A percentile compares a stretch with the other conserved stretches of the same genome.
Conservation (phyloP, 805 yeast genomes). For the Helenozyma baotianmanensis region DNA sequence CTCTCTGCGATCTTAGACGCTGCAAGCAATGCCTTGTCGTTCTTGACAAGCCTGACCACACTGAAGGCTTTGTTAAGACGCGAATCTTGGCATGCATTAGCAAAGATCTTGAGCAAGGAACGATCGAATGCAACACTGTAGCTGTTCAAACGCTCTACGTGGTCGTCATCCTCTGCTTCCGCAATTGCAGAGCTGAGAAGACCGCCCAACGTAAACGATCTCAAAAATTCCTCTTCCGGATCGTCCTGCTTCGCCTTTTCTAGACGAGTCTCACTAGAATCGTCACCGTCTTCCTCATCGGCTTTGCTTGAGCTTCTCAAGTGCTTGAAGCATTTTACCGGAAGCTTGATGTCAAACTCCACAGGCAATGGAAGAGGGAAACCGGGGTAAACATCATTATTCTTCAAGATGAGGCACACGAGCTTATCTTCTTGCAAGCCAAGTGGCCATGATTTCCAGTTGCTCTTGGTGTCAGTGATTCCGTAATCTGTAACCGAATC, state of each 20-base stretch:
- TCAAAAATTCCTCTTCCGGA: constrained; percentile 63
- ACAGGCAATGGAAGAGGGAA: constrained; percentile 84
- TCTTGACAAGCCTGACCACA: constrained; percentile 62
- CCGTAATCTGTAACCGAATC: constrained; percentile 42
- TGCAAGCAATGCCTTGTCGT: constrained; percentile 76
- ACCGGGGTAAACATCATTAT: constrained; percentile 59
- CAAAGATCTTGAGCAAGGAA: constrained; percentile 72
- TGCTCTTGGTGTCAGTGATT: constrained; percentile 42
- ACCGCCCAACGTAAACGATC: constrained; percentile 58
- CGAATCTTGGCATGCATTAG: constrained; percentile 64
- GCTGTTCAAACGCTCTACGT: constrained; percentile 46
- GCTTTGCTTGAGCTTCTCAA: constrained; percentile 24
- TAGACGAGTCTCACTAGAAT: constrained; percentile 3
- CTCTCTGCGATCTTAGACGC: constrained; percentile 83
- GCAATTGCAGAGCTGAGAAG: constrained; percentile 50
- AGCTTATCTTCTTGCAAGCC: constrained; percentile 69
- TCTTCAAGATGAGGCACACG: constrained; percentile 71
- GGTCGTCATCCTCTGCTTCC: constrained; percentile 29
- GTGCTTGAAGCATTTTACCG: constrained; percentile 38
- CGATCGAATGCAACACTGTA: constrained; percentile 65
- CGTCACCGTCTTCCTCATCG: constrained; percentile 23
- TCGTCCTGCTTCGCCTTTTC: constrained; percentile 22
- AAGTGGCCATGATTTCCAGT: constrained; percentile 81
- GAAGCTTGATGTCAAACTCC: constrained; percentile 68
- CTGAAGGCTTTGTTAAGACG: constrained; percentile 64